Base-by-base conservation (phyloP, 805 yeast species). In the Barnettozyma populi region DNA sequence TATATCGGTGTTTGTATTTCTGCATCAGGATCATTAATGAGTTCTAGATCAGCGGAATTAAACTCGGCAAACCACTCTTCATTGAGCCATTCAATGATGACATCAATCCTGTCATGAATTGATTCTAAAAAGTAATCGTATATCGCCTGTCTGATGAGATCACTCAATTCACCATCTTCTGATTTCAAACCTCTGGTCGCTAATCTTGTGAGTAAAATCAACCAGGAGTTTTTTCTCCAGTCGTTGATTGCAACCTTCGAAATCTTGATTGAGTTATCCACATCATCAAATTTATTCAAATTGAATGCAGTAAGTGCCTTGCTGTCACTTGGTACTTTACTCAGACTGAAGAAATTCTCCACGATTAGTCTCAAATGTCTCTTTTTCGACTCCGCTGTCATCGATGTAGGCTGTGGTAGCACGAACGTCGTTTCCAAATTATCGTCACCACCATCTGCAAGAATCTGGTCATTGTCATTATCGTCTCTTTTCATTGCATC, bases 51-150 rank as follows among this genome's bases (percentile, higher is more conserved):
- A 18, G 59, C 59, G 47, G 53, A 53, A 24, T 61, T 54, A 24
- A 57, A 68, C 59, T 83, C 86, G 43, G 79, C 71, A 67, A 79
- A 82, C 95, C 97, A 94, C 64, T 94, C 99, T 66, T 94, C 99
- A 58, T 86, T 90, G 47, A 94, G 69, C 99, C 99, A 94, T 52
- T 86, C 90, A 35, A 92, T 80, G 18, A 89, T 81, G 32, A 84
- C 67, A 49, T 87, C 95, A 11, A 90, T 74, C 32, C 92, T 71
- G 9, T 71, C 72, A 47, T 84, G 84, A 56, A 90, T 81, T 59
- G 86, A 87, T 10, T 75, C 82, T 57, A 87, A 71, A 47, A 89
- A 82, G 61, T 84, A 86, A 16, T 82, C 80, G 51, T 84, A 83
- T 10, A 94, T 68, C 20, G 88, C 78, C 20, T 76, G 79, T 55